Evolutionary conservation across 495 filamentous ascomycete genomes (phyloP).

Genomic region (Xylaria longipes): DNA sequence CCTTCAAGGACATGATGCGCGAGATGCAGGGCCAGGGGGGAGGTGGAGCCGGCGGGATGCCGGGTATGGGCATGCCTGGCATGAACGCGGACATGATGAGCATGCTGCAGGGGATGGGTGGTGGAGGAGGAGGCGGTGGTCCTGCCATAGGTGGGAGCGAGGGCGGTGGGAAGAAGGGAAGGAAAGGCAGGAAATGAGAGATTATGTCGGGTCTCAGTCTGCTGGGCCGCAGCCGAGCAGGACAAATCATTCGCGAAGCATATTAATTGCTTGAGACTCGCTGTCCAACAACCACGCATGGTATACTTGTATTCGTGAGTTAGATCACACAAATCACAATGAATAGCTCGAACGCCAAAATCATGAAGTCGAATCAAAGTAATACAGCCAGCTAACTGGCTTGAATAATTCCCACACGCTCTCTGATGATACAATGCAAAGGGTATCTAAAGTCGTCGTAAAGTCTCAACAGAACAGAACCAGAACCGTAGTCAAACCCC

Average conservation of each 20-base stretch:
- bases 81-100: conserved; percentile 52
- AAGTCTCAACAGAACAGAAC: background rate
- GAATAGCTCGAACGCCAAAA: background rate
- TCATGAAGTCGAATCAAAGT: background rate
- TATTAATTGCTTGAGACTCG: background rate
- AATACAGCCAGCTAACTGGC: conserved; percentile 5
- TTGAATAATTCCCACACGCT: conserved; percentile 12
- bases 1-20: conserved; percentile 96
- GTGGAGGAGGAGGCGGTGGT: conserved; percentile 31
- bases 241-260: background rate
- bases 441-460: conserved; percentile 29
- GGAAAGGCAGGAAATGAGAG: conserved; percentile 53
- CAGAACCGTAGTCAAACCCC: background rate
- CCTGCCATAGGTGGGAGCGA: conserved; percentile 33
- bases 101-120: conserved; percentile 45
- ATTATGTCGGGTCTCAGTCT: background rate
- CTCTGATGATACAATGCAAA: conserved; percentile 28
- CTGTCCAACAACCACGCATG: background rate
- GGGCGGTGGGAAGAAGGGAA: conserved; percentile 48
- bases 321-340: conserved; percentile 12
- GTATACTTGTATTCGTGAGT: background rate
- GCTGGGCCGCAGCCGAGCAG: background rate
- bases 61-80: conserved; percentile 51
- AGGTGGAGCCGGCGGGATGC: conserved; percentile 46
- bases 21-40: conserved; percentile 77